Evolutionary conservation across 768 basidiomycete genomes (phyloP).

Genomic region (Lactifluus hygrophoroides): DNA sequence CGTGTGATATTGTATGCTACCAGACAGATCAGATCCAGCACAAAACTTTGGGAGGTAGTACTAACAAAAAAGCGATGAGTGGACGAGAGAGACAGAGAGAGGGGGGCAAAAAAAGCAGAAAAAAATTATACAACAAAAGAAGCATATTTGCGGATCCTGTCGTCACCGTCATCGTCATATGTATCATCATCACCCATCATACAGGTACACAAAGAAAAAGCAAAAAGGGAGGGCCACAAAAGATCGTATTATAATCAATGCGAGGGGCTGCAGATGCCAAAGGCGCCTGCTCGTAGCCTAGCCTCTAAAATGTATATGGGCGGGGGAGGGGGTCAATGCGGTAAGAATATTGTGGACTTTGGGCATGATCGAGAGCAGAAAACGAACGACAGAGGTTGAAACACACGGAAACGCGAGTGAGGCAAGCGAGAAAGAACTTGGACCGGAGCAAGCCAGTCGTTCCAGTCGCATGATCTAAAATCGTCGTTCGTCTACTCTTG

Average conservation of each 20-base stretch:
- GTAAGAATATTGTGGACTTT: neutral
- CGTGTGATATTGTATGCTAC: neutral
- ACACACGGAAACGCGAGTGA: neutral
- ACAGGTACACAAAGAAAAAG: neutral
- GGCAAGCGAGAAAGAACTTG: neutral
- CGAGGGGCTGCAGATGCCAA: neutral
- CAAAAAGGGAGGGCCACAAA: no score
- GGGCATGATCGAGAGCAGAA: neutral
- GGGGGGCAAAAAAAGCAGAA: no score
- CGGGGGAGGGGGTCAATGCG: neutral
- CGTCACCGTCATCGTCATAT: neutral
- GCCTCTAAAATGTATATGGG: neutral
- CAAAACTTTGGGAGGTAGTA: neutral
- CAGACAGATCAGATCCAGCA: neutral
- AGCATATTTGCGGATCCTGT: neutral
- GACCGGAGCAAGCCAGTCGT: constrained; percentile 6
- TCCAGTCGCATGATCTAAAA: neutral
- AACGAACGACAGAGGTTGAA: neutral
- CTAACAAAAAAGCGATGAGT: neutral
- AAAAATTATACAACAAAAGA: neutral
- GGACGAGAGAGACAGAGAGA: neutral
- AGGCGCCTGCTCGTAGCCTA: neutral
- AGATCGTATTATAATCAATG: neutral
- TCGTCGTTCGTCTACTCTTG: constrained; percentile 20
- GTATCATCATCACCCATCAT: neutral